phyloP scores from a whole-genome alignment of 768 basidiomycete species.

The Russula compacta region DNA sequence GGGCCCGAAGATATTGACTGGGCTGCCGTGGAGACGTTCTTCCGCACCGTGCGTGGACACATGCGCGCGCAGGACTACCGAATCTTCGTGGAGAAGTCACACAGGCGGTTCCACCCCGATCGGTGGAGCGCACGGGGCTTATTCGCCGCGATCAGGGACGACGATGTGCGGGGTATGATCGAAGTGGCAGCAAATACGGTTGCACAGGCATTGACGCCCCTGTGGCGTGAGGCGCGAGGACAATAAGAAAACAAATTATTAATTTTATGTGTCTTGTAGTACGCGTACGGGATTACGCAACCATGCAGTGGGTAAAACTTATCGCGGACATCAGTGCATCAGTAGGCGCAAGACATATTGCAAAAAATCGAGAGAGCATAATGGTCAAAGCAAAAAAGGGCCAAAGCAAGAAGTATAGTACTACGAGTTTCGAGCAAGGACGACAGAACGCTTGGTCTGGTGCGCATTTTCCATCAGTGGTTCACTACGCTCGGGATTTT shows the following conservation, averaged over 20 bases:
- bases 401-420: background rate
- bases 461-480: background rate
- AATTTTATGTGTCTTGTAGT: background rate
- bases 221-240: constrained; percentile 44
- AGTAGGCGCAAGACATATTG: background rate
- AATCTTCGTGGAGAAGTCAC: constrained; percentile 56
- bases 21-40: constrained; percentile 64
- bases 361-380: background rate
- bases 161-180: constrained; percentile 45
- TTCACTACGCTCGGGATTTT: background rate
- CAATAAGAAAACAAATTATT: constrained; percentile 18
- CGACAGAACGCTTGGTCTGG: background rate
- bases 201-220: constrained; percentile 62
- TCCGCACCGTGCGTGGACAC: constrained; percentile 39
- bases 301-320: background rate
- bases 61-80: constrained; percentile 58
- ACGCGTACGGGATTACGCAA: background rate
- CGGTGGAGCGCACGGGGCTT: constrained; percentile 65
- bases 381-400: background rate
- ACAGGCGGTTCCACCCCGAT: constrained; percentile 72
- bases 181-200: constrained; percentile 67
- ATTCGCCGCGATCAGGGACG: constrained; percentile 48
- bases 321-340: background rate
- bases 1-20: constrained; percentile 62
- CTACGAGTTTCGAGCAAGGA: background rate